Base-by-base conservation (phyloP, 1,139 yeast genomes). In the Casaregolazyma lundiana region DNA sequence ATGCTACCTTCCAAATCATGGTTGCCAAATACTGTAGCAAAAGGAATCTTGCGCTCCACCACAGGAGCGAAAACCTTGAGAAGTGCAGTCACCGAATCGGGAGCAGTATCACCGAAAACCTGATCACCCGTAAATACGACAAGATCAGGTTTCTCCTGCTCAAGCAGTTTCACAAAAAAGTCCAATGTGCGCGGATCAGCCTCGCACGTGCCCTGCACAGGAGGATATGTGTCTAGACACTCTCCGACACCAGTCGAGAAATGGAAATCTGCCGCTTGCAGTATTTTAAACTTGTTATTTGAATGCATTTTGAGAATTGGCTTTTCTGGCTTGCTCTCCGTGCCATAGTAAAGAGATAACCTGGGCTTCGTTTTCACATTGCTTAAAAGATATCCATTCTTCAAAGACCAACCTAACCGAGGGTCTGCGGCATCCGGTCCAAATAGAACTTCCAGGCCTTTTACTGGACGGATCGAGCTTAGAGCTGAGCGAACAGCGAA, bases 101-200 rank as follows among this genome's bases (percentile, higher is more conserved):
- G 86, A 0, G 87, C 72, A 7, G 70, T 72, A 17, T 76, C 76
- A 1, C 92, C 92, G 67, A 79, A 80, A 0, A 87, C 72, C 62
- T 85, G 95, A 65, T 90, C 97, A 9, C 97, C 97, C 0, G 96
- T 81, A 50, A 86, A 67, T 0, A 88, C 89, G 0, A 86, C 92
- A 39, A 88, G 64, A 59, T 89, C 87, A 0, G 97, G 97, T 32
- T 74, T 64, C 60, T 90, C 97, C 0, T 71, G 49, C 52, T 84
- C 90, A 45, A 90, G 67, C 0, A 85, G 82, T 26, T 66, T 63
- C 20, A 77, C 73, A n/a, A 89, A 62, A 60, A 87, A 86, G 17
- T 66, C 62, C 35, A 77, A 54, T 0, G 96, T 84, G 48, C 83
- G 73, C 0, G 77, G 73, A 60, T 89, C 97, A 0, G 97, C 96